Conservation (phyloP, 2,329 filamentous ascomycete species). For the Neoscytalidium dimidiatum region DNA sequence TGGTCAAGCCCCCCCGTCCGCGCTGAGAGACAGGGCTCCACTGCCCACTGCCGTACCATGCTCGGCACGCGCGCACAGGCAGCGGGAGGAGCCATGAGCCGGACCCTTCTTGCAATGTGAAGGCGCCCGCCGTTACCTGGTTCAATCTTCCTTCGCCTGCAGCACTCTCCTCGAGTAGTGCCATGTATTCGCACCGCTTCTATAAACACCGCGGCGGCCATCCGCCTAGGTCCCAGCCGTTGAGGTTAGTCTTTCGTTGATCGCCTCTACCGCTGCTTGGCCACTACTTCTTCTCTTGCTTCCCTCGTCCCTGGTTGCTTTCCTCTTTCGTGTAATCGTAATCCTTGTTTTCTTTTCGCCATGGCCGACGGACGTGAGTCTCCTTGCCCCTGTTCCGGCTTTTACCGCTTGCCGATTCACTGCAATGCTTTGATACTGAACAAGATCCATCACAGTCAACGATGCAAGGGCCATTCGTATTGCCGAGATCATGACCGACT, state of each 20-base stretch:
- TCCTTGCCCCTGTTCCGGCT: constrained; percentile 11
- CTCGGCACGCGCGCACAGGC: constrained; percentile 16
- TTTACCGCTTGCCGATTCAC: too few relatives aligned
- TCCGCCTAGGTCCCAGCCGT: background rate
- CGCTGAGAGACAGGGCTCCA: constrained; percentile 8
- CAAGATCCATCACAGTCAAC: constrained; percentile 52
- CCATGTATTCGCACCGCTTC: background rate
- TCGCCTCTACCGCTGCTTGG: background rate
- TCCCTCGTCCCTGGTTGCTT: background rate
- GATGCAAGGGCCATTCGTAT: constrained; percentile 64
- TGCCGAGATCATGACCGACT: constrained; percentile 66
- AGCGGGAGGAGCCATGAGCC: constrained; percentile 18
- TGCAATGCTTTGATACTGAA: background rate
- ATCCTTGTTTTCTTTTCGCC: constrained; percentile 23
- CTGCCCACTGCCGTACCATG: constrained; percentile 12
- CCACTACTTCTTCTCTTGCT: background rate
- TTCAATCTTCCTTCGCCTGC: background rate
- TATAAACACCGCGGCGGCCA: constrained; percentile 5
- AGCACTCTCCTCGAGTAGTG: background rate
- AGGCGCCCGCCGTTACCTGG: constrained; percentile 7
- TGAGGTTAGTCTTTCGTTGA: constrained; percentile 12
- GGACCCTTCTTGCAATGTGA: constrained; percentile 12
- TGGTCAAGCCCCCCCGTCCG: constrained; percentile 4
- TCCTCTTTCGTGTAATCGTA: constrained; percentile 3
- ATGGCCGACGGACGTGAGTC: constrained; percentile 62